Conservation (phyloP, 202 grass and related monocot genomes). For the Setaria italica region DNA sequence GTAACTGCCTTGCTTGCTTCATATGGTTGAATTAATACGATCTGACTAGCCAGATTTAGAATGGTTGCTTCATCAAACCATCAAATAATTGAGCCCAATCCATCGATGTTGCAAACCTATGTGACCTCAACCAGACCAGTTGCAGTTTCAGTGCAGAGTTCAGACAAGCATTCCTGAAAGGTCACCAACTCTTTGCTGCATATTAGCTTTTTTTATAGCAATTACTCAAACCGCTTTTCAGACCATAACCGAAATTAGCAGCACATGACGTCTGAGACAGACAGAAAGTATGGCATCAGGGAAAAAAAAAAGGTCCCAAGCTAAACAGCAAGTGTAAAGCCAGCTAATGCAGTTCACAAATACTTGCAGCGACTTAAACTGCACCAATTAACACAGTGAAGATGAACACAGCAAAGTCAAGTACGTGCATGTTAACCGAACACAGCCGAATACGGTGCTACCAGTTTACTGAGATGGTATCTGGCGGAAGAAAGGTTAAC, state of each 20-base stretch:
- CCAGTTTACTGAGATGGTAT: constrained; percentile 8
- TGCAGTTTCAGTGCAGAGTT: background rate
- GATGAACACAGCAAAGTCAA: background rate
- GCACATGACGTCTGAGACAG: background rate
- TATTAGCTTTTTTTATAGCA: background rate
- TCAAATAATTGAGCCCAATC: background rate
- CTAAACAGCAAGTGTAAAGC: background rate
- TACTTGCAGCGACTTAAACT: background rate
- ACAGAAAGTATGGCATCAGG: background rate
- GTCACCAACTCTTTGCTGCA: background rate
- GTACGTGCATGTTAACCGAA: background rate
- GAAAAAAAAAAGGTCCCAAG: background rate
- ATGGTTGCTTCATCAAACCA: background rate
- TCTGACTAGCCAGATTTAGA: background rate
- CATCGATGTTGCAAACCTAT: background rate
- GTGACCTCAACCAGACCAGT: background rate
- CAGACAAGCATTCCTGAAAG: background rate
- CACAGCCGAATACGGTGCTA: background rate
- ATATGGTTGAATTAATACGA: background rate
- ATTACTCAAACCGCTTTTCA: background rate
- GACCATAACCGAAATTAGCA: background rate
- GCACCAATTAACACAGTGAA: background rate
- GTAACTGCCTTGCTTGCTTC: background rate
- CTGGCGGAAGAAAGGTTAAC: constrained; percentile 1
- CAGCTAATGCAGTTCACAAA: background rate